Evolutionary conservation across 2,329 filamentous ascomycete species (phyloP), one percentile per base, ranked within the genome.

Genomic region (Mollisiaceae sp.): DNA sequence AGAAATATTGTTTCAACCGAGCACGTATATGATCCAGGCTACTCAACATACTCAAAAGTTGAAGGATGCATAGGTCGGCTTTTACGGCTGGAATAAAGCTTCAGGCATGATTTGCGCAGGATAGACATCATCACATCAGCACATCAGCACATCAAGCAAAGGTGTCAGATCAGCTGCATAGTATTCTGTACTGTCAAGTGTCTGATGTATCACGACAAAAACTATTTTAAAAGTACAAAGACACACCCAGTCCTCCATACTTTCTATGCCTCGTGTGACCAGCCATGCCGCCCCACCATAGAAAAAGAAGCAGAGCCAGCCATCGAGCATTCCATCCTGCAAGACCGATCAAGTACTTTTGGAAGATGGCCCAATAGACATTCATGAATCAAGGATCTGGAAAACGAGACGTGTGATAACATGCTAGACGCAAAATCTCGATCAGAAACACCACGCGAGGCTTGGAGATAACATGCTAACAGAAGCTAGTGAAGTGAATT

Each of bases 221-320:
- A 69, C 67, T 58, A 65, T 65, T 70, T 38, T 72, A 71, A 69
- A 69, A 71, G 59, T 72, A 72, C 71, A 71, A 67, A 70, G 65
- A 61, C 62, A 66, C 63, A 61, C 65, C 60, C 56, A 64, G 63
- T 64, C 58, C 41, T 60, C 59, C 67, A 58, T 65, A 63, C 64
- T 64, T 65, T 67, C 69, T 66, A 69, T 69, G 65, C 65, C 65
- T n/a, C 52, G 18, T 11, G 20, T 57, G 50, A 63, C 50, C 55
- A 65, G 64, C 63, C 39, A 67, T 43, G 55, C 58, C 60, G 43
- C 62, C 60, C 54, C 41, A 43, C 20, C 36, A 32, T 36, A 52
- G 55, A 18, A 22, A 32, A 45, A 60, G 52, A 63, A 59, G 54
- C 62, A 65, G 54, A 32, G 54, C 63, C 62, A 58, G 15, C 27